A percentile compares a stretch with the other conserved stretches of the same genome.
These are phyloP conservation scores for Monocercomonoides exilis DNA, from an alignment of 78 protist genomes.

Conservation along the genomic window DNA sequence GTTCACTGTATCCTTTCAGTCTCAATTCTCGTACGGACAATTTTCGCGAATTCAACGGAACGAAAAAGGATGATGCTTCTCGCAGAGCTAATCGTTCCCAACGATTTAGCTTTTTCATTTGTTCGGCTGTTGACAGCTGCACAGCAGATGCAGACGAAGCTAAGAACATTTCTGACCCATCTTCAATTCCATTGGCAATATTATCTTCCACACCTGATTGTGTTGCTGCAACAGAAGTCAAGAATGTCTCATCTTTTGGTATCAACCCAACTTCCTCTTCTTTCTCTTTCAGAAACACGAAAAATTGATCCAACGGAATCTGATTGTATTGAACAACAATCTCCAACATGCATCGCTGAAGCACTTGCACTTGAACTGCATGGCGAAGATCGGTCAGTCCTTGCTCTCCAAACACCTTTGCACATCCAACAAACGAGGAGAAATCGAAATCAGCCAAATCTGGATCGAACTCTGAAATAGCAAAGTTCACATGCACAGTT, in stretches of 20 bases:
- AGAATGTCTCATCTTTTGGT: too few relatives aligned
- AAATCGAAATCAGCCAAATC: not conserved
- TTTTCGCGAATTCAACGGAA: not conserved
- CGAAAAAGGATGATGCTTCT: not conserved
- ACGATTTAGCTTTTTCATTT: not conserved
- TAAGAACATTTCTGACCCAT: too few relatives aligned
- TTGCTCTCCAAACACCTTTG: not conserved
- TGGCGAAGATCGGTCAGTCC: not conserved
- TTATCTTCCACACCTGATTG: too few relatives aligned
- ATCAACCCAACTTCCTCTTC: too few relatives aligned
- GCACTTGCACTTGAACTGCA: not conserved
- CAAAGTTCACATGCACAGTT: not conserved
- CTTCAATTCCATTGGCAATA: too few relatives aligned
- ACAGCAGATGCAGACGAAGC: too few relatives aligned
- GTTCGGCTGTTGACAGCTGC: too few relatives aligned
- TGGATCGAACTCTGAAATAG: conserved; percentile 1
- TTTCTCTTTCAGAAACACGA: too few relatives aligned
- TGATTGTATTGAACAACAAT: conserved; percentile 3
- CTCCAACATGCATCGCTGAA: not conserved
- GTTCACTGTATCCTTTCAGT: not conserved
- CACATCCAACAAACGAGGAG: not conserved
- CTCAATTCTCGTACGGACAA: not conserved
- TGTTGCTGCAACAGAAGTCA: too few relatives aligned
- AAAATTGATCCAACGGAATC: not conserved
- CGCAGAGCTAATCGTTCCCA: not conserved